A percentile compares a stretch with the other conserved stretches of the same genome.
These are phyloP conservation scores for Phaeodactylum tricornutum DNA, from an alignment of 108 stramenopile species.

Conservation along the genomic window DNA sequence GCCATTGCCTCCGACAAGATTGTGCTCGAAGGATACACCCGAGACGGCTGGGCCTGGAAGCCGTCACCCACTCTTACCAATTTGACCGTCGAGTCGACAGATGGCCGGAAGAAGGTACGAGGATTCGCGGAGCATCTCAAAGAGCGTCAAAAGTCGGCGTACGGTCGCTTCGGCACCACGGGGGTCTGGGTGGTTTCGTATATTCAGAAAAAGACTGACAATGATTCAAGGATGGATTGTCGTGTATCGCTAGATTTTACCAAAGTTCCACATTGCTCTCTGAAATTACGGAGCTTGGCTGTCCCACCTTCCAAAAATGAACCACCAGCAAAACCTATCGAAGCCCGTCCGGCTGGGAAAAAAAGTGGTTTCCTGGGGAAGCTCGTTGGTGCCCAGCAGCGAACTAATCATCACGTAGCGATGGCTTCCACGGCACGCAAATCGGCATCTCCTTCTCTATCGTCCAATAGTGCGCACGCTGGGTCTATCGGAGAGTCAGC, in stretches of 20 bases:
- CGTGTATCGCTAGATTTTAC: constrained; percentile 20
- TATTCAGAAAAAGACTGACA: constrained; percentile 28
- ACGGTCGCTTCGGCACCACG: constrained; percentile 38
- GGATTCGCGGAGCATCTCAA: constrained; percentile 64
- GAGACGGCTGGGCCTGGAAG: constrained; percentile 63
- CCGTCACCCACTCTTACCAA: constrained; percentile 5
- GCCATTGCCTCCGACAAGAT: constrained; percentile 11
- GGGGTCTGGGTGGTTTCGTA: constrained; percentile 50
- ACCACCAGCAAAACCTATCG: constrained; percentile 14
- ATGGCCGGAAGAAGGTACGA: constrained; percentile 63
- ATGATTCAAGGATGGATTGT: constrained; percentile 14
- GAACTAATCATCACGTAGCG: constrained; percentile 63
- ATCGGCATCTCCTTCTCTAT: neutral
- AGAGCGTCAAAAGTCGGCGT: constrained; percentile 63
- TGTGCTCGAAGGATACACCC: constrained; percentile 60
- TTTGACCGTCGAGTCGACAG: constrained; percentile 30
- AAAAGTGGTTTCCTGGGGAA: constrained; percentile 64
- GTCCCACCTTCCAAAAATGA: constrained; percentile 2
- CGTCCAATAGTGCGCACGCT: neutral
- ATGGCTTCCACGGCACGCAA: constrained; percentile 15
- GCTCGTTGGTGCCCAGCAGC: constrained; percentile 48
- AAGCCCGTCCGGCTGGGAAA: constrained; percentile 18
- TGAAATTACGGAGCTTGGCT: no score
- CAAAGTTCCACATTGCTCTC: constrained; percentile 20
- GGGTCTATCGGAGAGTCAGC: neutral